Percentiles rank a stretch among this genome's conserved stretches.
phyloP scores from a whole-genome alignment of 2,329 filamentous ascomycete genomes.

The Botrytis fragariae region DNA sequence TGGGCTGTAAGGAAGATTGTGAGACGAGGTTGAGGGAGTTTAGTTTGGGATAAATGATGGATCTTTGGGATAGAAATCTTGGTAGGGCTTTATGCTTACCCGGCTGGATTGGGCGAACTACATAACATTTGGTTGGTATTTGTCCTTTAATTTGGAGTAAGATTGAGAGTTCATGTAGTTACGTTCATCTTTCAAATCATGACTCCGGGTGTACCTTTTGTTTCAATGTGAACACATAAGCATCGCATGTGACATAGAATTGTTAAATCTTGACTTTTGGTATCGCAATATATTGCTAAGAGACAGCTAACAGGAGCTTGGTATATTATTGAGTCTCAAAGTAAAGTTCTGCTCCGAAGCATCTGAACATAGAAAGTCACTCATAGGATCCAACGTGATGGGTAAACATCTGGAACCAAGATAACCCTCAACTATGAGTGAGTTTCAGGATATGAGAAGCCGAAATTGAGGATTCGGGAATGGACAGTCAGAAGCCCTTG shows the following conservation, averaged over 20 bases:
- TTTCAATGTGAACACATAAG: not conserved
- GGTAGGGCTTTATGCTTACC: not conserved
- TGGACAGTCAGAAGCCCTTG: not conserved
- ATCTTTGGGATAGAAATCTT: not conserved
- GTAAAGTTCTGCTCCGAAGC: not conserved
- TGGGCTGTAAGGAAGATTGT: not conserved
- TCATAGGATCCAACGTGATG: not conserved
- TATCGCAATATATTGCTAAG: not conserved
- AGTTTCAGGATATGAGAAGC: not conserved
- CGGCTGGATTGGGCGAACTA: not conserved
- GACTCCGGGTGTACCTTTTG: not conserved
- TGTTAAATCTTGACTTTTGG: not conserved
- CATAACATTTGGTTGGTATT: not conserved
- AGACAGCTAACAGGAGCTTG: not conserved
- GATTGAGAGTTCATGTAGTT: not conserved
- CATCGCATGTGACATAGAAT: not conserved
- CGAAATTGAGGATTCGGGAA: not conserved
- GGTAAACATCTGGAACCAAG: not conserved
- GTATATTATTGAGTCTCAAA: not conserved
- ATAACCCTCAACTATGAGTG: not conserved
- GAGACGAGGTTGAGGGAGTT: not conserved
- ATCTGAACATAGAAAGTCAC: not conserved
- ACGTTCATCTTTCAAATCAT: not conserved
- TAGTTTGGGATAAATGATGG: accelerated
- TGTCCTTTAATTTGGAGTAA: not conserved